Evolutionary conservation across 768 basidiomycete species (phyloP).

Genomic region (Chiua virens): DNA sequence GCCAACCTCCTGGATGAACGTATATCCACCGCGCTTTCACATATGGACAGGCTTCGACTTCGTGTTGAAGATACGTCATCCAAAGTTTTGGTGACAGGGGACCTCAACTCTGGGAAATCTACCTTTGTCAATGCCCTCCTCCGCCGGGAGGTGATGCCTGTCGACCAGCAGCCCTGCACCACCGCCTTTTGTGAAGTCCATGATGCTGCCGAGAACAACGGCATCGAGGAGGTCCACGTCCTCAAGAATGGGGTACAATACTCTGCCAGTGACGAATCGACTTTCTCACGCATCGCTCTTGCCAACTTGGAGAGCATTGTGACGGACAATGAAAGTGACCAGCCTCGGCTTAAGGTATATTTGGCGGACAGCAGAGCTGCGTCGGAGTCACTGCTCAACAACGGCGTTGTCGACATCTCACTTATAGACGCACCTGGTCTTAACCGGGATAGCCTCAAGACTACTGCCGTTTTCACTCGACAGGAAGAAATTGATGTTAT

Average conservation of each 20-base stretch:
- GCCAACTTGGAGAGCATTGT: conserved; percentile 78
- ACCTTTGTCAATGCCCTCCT: conserved; percentile 97
- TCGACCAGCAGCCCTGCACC: conserved; percentile 98
- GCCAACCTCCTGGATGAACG: conserved; percentile 89
- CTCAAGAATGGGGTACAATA: conserved; percentile 70
- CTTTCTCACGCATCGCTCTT: conserved; percentile 69
- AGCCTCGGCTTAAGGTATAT: conserved; percentile 80
- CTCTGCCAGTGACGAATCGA: conserved; percentile 66
- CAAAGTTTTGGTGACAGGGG: conserved; percentile 96
- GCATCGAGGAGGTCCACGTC: conserved; percentile 83
- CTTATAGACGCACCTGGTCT: conserved; percentile 98
- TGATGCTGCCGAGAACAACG: conserved; percentile 79
- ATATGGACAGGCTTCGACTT: conserved; percentile 80
- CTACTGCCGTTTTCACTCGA: conserved; percentile 91
- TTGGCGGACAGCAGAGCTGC: conserved; percentile 77
- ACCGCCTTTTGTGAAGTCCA: conserved; percentile 97
- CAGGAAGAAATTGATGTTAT: conserved; percentile 99
- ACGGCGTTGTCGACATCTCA: conserved; percentile 95
- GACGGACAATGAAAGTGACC: conserved; percentile 54
- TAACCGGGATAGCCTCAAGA: conserved; percentile 92
- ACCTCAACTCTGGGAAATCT: conserved; percentile 97
- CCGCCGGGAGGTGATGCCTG: conserved; percentile 88
- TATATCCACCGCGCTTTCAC: conserved; percentile 67
- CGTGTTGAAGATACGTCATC: conserved; percentile 91
- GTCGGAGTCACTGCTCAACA: conserved; percentile 85